Evolutionary conservation across 2,329 filamentous ascomycete species (phyloP), one percentile per base, ranked within the genome.

Genomic region (Chaetomiaceae sp.): DNA sequence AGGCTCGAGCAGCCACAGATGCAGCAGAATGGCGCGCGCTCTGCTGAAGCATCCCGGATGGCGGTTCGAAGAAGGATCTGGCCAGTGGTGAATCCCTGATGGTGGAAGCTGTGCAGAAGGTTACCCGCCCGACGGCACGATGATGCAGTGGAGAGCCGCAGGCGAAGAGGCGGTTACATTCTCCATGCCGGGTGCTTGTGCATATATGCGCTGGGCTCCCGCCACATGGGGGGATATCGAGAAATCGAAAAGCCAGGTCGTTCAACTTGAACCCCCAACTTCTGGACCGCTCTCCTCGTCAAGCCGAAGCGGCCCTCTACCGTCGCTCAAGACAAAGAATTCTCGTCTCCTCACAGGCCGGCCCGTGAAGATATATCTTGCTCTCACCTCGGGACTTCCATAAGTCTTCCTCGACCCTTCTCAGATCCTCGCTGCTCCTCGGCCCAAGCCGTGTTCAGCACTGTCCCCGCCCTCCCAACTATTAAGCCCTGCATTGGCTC

Each of bases 11-110:
- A 40, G 23, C 41, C 43, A 23, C 40, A 40, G 55, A 55, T 44
- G 49, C 44, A 48, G 40, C 35, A 30, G 20, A 14, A 44, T 54
- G 53, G 51, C 57, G 57, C 57, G 57, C 57, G 55, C 57, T 57
- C 55, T 33, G 40, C 33, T 34, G 37, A 39, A 53, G 35, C 47
- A 43, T 51, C 34, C 21, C 44, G 17, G 17, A 45, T 45, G 40
- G 50, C 42, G 46, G 43, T 20, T 44, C 27, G 13, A 34, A 12
- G 13, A 44, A 33, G 17, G 19, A n/a, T 39, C 9, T 35, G 34
- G 42, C 42, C 51, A 46, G 41, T 50, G 39, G 47, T 7, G 7
- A n/a, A 21, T 47, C 41, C 37, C 21, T 19, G 40, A n/a, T 16
- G 6, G n/a, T 44, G 40, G 44, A 46, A 25, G 37, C 14, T 45